phyloP scores from a whole-genome alignment of 108 stramenopile species.

The Cyclotella baltica region DNA sequence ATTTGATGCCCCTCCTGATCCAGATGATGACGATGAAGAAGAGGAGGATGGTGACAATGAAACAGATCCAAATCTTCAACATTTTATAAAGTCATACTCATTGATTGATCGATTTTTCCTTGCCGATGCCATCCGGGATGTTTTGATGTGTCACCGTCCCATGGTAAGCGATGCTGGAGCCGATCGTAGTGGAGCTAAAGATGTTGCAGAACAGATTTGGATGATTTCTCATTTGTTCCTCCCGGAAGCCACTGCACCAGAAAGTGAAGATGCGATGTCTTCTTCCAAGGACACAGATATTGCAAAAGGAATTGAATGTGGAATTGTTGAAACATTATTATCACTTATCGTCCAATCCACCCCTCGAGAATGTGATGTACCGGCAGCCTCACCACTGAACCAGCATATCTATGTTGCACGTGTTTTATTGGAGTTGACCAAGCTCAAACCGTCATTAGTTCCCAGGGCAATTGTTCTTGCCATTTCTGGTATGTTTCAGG shows the following conservation, averaged over 20 bases:
- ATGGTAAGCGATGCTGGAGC: slow-evolving; percentile 74
- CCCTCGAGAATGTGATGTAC: slow-evolving; percentile 34
- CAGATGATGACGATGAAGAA: slow-evolving; percentile 65
- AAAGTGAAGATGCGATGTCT: slow-evolving; percentile 22
- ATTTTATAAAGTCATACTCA: slow-evolving; percentile 67
- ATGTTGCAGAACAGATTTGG: slow-evolving; percentile 79
- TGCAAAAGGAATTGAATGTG: slow-evolving; percentile 72
- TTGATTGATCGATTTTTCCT: slow-evolving; percentile 80
- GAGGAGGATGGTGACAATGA: slow-evolving; percentile 51
- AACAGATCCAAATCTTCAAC: slow-evolving; percentile 67
- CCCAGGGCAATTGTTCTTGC: slow-evolving; percentile 78
- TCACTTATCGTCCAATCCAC: slow-evolving; percentile 71
- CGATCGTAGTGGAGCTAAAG: slow-evolving; percentile 69
- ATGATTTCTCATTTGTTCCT: slow-evolving; percentile 60
- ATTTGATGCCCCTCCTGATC: slow-evolving; percentile 73
- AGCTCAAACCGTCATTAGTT: slow-evolving; percentile 70
- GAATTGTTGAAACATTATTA: slow-evolving; percentile 77
- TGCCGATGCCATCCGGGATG: slow-evolving; percentile 77
- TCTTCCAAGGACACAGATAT: background rate
- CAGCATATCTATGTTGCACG: slow-evolving; percentile 69
- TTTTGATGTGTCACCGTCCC: slow-evolving; percentile 72
- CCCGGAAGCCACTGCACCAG: slow-evolving; percentile 7
- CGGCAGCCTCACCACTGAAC: slow-evolving; percentile 43
- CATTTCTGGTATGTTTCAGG: slow-evolving; percentile 72
- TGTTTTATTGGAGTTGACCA: slow-evolving; percentile 79